Base-by-base conservation (phyloP, 345 rosid genomes). In the Brassica carinata region DNA sequence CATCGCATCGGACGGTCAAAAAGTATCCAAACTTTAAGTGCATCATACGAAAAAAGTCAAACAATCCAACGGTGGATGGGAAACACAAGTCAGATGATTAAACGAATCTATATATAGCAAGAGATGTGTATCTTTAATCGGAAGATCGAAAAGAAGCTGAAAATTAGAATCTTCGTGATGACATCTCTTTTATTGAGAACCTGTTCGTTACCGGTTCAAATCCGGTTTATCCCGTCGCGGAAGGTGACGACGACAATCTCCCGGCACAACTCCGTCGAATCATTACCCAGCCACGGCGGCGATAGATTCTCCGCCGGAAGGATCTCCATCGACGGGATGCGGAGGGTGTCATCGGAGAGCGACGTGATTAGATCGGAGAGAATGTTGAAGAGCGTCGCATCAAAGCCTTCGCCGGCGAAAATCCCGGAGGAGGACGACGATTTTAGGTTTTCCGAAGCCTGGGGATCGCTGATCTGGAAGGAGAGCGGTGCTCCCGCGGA, bases 331-430 rank as follows among this genome's bases (percentile, higher is more conserved):
- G 88, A 85, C 27, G 85, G 83, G 51, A 77, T 92, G 62, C 84
- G 90, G 59, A 85, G 89, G 45, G 84, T 90, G 31, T 29, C 79
- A 45, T 92, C 94, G 17, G 89, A 89, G 30, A 83, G 71, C 7
- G 89, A 94, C 53, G 76, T 90, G 58, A 18, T 86, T 64, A 73
- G 78, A 79, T 77, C 86, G 17, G 83, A 69, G 64, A 74, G 71
- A 43, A 68, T 57, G 72, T 40, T 7, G 18, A 81, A 76, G 48
- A 65, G 71, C 8, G 78, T 71, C 17, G 87, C 85, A 30, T 84
- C 86, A 7, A 78, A 77, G 55, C 71, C 84, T 2, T 85, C 67
- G 1, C 80, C 90, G 36, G 43, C 84, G 71, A 84, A 31, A 45
- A 84, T 89, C 10, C 87, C 7, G n/a, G 81, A 63, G 6, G 71